Evolutionary conservation across 768 basidiomycete genomes (phyloP).

Genomic region (Saitozyma sp.): DNA sequence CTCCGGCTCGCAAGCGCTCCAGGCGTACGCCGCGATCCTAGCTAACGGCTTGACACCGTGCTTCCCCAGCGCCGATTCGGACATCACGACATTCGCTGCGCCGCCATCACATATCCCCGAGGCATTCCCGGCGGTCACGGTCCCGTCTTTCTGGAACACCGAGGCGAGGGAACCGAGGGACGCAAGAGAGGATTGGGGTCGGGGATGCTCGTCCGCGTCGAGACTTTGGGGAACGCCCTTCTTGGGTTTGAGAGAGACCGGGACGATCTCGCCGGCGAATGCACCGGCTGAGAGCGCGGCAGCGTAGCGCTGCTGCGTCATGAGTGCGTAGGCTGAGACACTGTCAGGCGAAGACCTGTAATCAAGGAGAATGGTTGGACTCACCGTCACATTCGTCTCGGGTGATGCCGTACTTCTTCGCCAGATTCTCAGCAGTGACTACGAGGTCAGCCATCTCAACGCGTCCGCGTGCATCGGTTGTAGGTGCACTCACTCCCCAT

Average conservation of each 20-base stretch:
- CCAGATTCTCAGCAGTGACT: conserved; percentile 55
- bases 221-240: conserved; percentile 39
- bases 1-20: conserved; percentile 54
- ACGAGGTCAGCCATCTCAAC: conserved; percentile 1
- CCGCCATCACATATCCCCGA: conserved; percentile 55
- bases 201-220: conserved; percentile 53
- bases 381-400: conserved; percentile 52
- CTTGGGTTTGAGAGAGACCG: conserved; percentile 41
- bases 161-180: conserved; percentile 46
- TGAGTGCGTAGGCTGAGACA: conserved; percentile 46
- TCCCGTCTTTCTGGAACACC: conserved; percentile 53
- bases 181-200: conserved; percentile 49
- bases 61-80: conserved; percentile 47
- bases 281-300: conserved; percentile 44
- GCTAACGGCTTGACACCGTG: conserved; percentile 53
- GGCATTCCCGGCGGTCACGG: conserved; percentile 54
- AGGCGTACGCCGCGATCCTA: conserved; percentile 52
- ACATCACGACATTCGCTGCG: conserved; percentile 55
- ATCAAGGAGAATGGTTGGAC: conserved; percentile 3
- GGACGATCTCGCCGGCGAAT: conserved; percentile 40
- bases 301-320: conserved; percentile 52
- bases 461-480: not conserved
- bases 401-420: conserved; percentile 54
- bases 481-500: conserved; percentile 44
- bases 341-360: not conserved